Evolutionary conservation across 208 protist species (phyloP), one percentile per base, ranked within the genome.

Genomic region (Acanthamoeba castellanii): DNA sequence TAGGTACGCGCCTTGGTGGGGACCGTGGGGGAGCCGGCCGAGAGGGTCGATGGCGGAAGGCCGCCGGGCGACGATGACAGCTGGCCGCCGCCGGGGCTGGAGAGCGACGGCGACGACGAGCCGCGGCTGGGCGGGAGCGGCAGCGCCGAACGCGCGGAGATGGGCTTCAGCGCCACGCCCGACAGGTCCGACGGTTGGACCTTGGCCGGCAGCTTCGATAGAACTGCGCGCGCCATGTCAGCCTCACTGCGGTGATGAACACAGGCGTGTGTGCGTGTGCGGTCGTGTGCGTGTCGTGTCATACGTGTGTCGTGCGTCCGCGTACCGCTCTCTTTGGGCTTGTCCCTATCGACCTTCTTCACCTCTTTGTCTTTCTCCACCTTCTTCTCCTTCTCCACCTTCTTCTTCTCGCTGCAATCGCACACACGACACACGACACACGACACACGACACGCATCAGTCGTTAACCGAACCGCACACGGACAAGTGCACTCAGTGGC

Each of bases 311-410:
- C 5, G 11, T 52, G 22, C 11, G 47, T 14, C 6, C 6, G 74
- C 18, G 5, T 84, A 84, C 74, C 64, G 72, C 72, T 81, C 34
- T 81, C 82, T 20, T 89, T 84, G 74, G 45, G 74, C 42, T 57
- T 55, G 34, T 84, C 74, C 45, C 57, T 59, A 7, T 84, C 42
- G 32, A 42, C 59, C 84, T 70, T 61, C 55, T 90, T 45, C 8
- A 20, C 55, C 22, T 92, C 64, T 55, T 92, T 74, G 27, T 92
- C 61, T n/a, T 92, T 92, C 32, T 68, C 84, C 84, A 14, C 84
- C 84, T 90, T 90, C 34, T 90, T 90, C 13, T 27, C n/a, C n/a
- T n/a, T n/a, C n/a, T n/a, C n/a, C n/a, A n/a, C 64, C 27, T 89
- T 66, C 55, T 89, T n/a, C 45, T 92, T 92, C 32, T 89, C 61